Evolutionary conservation across 2,329 filamentous ascomycete species (phyloP).

Genomic region (Diplodia mutila): DNA sequence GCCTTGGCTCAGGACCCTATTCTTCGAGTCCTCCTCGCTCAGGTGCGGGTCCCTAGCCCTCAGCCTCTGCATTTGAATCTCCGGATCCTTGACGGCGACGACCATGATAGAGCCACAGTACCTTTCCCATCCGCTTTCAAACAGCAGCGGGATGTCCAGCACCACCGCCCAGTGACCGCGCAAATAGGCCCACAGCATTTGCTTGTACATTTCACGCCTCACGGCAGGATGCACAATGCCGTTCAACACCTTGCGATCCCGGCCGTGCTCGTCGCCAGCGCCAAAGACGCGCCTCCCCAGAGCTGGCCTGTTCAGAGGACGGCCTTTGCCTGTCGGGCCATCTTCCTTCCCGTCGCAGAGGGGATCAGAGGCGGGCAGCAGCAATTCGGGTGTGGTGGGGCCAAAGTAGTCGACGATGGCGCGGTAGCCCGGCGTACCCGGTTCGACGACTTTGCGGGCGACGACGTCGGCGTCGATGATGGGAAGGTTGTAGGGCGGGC

Average conservation of each 20-base stretch:
- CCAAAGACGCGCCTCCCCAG: slow-evolving; percentile 89
- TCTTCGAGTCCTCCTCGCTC: slow-evolving; percentile 81
- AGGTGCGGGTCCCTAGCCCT: slow-evolving; percentile 76
- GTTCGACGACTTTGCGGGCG: slow-evolving; percentile 91
- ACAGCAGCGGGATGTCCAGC: slow-evolving; percentile 87
- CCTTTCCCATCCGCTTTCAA: slow-evolving; percentile 83
- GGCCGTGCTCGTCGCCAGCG: slow-evolving; percentile 67
- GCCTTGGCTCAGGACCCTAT: slow-evolving; percentile 82
- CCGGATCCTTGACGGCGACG: slow-evolving; percentile 79
- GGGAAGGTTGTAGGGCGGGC: slow-evolving; percentile 81
- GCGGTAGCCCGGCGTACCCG: slow-evolving; percentile 81
- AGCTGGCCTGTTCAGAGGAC: slow-evolving; percentile 82
- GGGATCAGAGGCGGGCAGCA: slow-evolving; percentile 62
- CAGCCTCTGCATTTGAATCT: slow-evolving; percentile 80
- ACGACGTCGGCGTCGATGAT: slow-evolving; percentile 93
- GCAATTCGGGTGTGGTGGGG: slow-evolving; percentile 81
- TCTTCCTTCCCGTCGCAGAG: slow-evolving; percentile 52
- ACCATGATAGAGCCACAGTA: slow-evolving; percentile 86
- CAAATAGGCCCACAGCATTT: slow-evolving; percentile 73
- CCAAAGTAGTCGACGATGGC: slow-evolving; percentile 82
- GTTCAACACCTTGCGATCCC: slow-evolving; percentile 79
- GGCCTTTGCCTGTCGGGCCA: slow-evolving; percentile 64
- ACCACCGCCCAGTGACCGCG: slow-evolving; percentile 85
- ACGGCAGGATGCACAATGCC: slow-evolving; percentile 92
- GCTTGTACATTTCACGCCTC: slow-evolving; percentile 76